Evolutionary conservation across 2,329 filamentous ascomycete species (phyloP).

Genomic region (Neoscytalidium dimidiatum): DNA sequence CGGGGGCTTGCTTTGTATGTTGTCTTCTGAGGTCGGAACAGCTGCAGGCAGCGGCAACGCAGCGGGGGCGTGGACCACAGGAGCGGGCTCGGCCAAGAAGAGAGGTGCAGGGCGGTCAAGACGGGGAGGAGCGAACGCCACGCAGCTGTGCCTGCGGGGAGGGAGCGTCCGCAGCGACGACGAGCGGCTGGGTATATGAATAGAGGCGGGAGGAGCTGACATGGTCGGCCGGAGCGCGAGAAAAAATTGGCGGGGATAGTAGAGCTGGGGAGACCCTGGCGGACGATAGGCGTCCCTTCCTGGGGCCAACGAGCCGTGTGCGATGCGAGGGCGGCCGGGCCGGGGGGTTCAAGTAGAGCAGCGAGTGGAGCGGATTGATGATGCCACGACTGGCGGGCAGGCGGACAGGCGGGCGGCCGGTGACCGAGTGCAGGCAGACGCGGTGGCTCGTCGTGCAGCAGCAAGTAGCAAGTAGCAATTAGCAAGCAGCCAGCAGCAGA

Average conservation of each 20-base stretch:
- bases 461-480: too few relatives aligned
- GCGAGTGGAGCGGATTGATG: background rate
- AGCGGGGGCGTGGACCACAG: background rate
- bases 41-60: background rate
- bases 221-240: too few relatives aligned
- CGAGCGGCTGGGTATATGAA: conserved; percentile 20
- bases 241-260: background rate
- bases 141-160: background rate
- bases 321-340: background rate
- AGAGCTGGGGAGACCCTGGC: background rate
- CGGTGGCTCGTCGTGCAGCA: conserved; percentile 8
- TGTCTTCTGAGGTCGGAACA: background rate
- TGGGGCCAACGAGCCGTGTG: conserved; percentile 11
- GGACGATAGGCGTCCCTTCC: background rate
- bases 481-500: too few relatives aligned
- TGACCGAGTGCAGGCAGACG: conserved; percentile 4
- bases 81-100: background rate
- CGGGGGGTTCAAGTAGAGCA: background rate
- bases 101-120: background rate
- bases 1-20: background rate
- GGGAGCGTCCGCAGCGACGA: conserved; percentile 8
- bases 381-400: conserved; percentile 5
- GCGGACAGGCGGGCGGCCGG: background rate
- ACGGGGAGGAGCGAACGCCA: background rate
- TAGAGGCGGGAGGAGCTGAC: conserved; percentile 11